These are phyloP conservation scores for Fonsecaea monophora DNA, from an alignment of 2,329 filamentous ascomycete genomes.

Conservation along the genomic window DNA sequence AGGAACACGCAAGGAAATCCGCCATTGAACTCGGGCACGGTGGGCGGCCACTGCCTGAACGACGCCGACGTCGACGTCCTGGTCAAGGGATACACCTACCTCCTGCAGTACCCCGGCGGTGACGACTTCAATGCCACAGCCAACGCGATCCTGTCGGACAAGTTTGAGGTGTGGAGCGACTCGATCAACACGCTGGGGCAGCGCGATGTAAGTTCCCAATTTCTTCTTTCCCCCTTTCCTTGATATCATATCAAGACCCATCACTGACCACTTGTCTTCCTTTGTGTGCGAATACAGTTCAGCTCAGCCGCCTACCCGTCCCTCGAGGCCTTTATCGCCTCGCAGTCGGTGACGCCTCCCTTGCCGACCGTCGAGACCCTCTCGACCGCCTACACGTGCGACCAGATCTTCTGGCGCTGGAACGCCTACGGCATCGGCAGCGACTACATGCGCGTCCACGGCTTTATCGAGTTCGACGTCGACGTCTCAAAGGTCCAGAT, in stretches of 20 bases:
- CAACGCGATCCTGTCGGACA: slow-evolving; percentile 31
- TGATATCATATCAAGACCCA: too few species aligned
- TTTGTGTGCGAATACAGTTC: slow-evolving; percentile 12
- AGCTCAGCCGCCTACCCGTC: slow-evolving; percentile 28
- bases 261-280: too few species aligned
- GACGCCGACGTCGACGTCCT: slow-evolving; percentile 18
- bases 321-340: slow-evolving; percentile 36
- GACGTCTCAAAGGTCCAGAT: slow-evolving; percentile 26
- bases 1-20: too few species aligned
- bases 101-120: slow-evolving; percentile 31
- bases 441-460: slow-evolving; percentile 28
- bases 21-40: too few species aligned
- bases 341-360: slow-evolving; percentile 27
- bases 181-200: slow-evolving; percentile 34
- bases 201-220: slow-evolving; percentile 25
- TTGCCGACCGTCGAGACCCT: slow-evolving; percentile 31
- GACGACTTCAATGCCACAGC: slow-evolving; percentile 33
- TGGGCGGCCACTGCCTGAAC: slow-evolving; percentile 20
- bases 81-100: slow-evolving; percentile 33
- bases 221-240: background rate
- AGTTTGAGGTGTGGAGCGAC: slow-evolving; percentile 32
- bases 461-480: slow-evolving; percentile 33
- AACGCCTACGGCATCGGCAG: slow-evolving; percentile 28
- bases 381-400: slow-evolving; percentile 30
- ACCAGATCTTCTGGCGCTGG: slow-evolving; percentile 38